Percentiles rank a stretch among this genome's conserved stretches.
Evolutionary conservation across 441 rosid genomes (phyloP).

Genomic region (Adansonia gregorii): DNA sequence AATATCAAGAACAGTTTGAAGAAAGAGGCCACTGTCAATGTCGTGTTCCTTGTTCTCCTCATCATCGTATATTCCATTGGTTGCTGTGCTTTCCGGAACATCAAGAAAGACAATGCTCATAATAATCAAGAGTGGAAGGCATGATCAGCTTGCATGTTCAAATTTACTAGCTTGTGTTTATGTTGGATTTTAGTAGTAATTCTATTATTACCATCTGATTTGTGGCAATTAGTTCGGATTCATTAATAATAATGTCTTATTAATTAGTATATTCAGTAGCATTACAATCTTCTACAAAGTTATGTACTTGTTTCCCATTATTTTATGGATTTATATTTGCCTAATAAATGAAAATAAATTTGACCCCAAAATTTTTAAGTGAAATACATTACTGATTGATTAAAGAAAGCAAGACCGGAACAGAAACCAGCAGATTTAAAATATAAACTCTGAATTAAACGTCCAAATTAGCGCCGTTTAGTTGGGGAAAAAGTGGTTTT

Average conservation of each 20-base stretch:
- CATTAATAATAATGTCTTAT: too few relatives aligned
- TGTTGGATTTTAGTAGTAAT: background rate
- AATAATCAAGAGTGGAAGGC: background rate
- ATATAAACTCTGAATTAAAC: conserved; percentile 38
- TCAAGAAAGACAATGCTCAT: conserved; percentile 42
- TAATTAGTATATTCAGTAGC: too few relatives aligned
- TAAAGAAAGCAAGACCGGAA: conserved; percentile 72
- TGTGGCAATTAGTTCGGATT: background rate
- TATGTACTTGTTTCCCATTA: too few relatives aligned
- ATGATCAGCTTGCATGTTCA: background rate
- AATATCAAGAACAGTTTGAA: conserved; percentile 63
- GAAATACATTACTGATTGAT: conserved; percentile 19
- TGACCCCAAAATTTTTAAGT: too few relatives aligned
- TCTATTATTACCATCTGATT: background rate
- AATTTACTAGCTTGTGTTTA: background rate
- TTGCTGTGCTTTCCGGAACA: conserved; percentile 72
- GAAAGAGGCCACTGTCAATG: conserved; percentile 56
- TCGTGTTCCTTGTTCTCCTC: conserved; percentile 54
- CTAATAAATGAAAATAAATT: too few relatives aligned
- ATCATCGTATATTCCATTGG: conserved; percentile 57
- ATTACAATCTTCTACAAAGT: too few relatives aligned
- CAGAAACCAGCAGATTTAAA: conserved; percentile 33
- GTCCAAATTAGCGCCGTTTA: conserved; percentile 33
- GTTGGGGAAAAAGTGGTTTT: background rate
- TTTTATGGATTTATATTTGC: too few relatives aligned